Evolutionary conservation across 371 early-diverging fungal genomes (phyloP), one percentile per base, ranked within the genome.

Genomic region (Rhizopus stolonifer): DNA sequence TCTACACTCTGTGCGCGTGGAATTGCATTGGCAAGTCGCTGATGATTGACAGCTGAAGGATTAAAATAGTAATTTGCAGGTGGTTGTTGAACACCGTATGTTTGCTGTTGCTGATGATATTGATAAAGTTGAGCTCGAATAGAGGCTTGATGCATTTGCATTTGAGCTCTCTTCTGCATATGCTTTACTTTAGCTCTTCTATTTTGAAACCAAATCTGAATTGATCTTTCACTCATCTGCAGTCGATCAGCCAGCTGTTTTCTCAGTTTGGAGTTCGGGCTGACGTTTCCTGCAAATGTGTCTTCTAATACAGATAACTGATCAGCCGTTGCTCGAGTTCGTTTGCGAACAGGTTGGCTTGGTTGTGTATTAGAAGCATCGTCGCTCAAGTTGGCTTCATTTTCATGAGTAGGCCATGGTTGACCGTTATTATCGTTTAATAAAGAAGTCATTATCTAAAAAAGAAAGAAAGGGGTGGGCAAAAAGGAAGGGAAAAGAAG

Each of bases 181-280:
- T 79, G 87, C 74, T 94, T 95, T 8, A 87, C 87, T 69, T 95
- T 96, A 11, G 96, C 95, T 53, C 99, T 82, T 67, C 94, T 82
- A 81, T 99, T 99, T 71, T 99, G 99, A 79, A 99, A 99, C 99
- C 99, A 99, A 52, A 99, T 94, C 70, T 98, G 96, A 50, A 99
- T 94, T 4, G 93, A 87, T 60, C 93, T 81, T 46, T 87, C 87
- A 34, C 93, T 91, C 95, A 98, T 96, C 47, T 86, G 80, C 22
- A 98, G 82, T 62, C 91, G 85, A 53, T 84, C 83, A 18, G 93
- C 87, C 7, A 98, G 79, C 32, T 85, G 84, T 64, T 90, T 91
- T 44, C 98, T 88, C 46, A 92, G 77, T 54, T 90, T 88, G 29
- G 83, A 84, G 51, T 88, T 88, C 24, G 91, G 91, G 21, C 84